Conservation (phyloP, 208 protist genomes). For the Crithidia fasciculata region DNA sequence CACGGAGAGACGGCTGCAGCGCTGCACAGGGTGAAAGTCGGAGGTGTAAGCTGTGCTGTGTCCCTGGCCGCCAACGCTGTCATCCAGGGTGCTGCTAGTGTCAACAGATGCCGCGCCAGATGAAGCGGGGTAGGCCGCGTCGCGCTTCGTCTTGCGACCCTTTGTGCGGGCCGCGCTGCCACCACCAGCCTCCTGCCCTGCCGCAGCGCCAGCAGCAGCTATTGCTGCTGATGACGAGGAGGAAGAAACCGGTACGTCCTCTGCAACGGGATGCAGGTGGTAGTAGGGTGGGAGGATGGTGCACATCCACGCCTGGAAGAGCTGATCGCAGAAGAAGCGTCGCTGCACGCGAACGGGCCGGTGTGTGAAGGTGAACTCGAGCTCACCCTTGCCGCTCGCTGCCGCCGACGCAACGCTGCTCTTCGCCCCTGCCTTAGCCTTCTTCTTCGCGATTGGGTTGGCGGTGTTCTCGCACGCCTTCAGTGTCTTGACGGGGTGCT, state of each 20-base stretch:
- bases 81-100: not conserved
- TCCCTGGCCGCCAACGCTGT: not conserved
- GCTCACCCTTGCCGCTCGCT: not conserved
- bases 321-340: conserved; percentile 77
- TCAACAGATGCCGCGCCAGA: not conserved
- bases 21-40: conserved; percentile 64
- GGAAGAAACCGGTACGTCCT: not conserved
- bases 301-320: conserved; percentile 92
- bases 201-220: not conserved
- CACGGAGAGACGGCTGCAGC: conserved; percentile 53
- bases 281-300: conserved; percentile 83
- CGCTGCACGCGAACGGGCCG: conserved; percentile 61
- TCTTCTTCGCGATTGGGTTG: conserved; percentile 24
- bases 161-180: conserved; percentile 1
- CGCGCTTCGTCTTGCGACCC: conserved; percentile 13
- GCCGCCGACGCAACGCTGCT: conserved; percentile 1
- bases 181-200: not conserved
- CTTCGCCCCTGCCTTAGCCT: conserved; percentile 5
- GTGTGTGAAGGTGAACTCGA: conserved; percentile 30
- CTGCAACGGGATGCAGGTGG: conserved; percentile 45
- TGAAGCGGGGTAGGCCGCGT: conserved; percentile 21
- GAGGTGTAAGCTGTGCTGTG: conserved; percentile 56
- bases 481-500: not conserved
- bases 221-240: not conserved
- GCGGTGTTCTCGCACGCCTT: not conserved